Evolutionary conservation across 805 yeast species (phyloP), one percentile per base, ranked within the genome.

Genomic region (Lachancea sp.): DNA sequence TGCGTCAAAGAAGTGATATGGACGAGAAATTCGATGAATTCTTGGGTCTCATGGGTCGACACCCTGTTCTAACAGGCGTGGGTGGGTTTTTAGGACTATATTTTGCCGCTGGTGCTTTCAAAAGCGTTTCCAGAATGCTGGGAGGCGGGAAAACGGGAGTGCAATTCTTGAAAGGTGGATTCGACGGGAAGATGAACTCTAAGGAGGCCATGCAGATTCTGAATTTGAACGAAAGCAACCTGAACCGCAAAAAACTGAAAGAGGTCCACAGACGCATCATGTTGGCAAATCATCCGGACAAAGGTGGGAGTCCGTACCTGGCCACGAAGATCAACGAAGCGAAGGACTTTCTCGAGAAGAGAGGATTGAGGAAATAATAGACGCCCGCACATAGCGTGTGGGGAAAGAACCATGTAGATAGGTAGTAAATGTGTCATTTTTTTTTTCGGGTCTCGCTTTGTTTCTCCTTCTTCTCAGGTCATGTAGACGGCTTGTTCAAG

Each of bases 291-390:
- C 97, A 89, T 60, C 97, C 97, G 15, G 97, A 89, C 69, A 85
- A 84, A 63, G 97, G 97, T 38, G 97, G 97, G 5, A 84, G 95
- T 6, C 85, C 95, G 38, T 87, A 78, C 59, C 64, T 89, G 65
- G 96, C 96, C 40, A 84, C 95, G 40, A 89, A 89, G 71, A 86
- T 89, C 53, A 89, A 89, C 63, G 95, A 89, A 69, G 96, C 97
- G 32, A 83, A 84, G 60, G 88, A 82, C 43, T 63, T 60, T 37
- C 46, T 64, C 36, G 62, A 61, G 41, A 63, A 63, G 48, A 60
- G 59, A 38, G 67, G 61, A 17, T 41, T 57, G 37, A 50, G 55
- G 32, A 55, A 55, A 36, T 55, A 38, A 44, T 16, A 29, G 11
- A 11, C 11, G 29, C 29, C 31, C 6, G 13, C 11, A 11, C n/a